phyloP scores from a whole-genome alignment of 257 asterid genomes.

The Dorcoceras hygrometricum region DNA sequence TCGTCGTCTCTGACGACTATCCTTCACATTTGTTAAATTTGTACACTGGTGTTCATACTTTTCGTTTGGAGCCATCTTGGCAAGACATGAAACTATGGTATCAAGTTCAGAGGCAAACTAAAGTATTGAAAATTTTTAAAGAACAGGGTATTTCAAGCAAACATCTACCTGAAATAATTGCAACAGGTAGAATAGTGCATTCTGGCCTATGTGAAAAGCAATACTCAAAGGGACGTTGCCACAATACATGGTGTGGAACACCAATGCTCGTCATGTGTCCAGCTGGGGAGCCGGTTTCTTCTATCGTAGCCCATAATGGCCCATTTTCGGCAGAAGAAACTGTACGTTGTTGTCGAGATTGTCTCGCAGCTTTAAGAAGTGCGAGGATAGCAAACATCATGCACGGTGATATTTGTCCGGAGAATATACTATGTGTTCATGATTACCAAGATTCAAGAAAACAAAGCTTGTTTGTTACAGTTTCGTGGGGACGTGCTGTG shows the following conservation, averaged over 20 bases:
- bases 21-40: slow-evolving; percentile 38
- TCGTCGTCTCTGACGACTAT: slow-evolving; percentile 44
- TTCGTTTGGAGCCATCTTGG: slow-evolving; percentile 81
- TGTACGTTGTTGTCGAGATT: slow-evolving; percentile 64
- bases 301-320: slow-evolving; percentile 39
- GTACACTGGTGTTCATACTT: slow-evolving; percentile 68
- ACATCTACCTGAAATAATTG: slow-evolving; percentile 58
- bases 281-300: slow-evolving; percentile 55
- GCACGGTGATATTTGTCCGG: slow-evolving; percentile 78
- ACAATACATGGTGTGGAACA: slow-evolving; percentile 81
- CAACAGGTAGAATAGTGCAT: slow-evolving; percentile 65
- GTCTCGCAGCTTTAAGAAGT: slow-evolving; percentile 54
- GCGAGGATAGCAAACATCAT: slow-evolving; percentile 63
- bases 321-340: slow-evolving; percentile 58
- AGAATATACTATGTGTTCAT: slow-evolving; percentile 41
- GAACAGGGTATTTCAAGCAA: slow-evolving; percentile 53
- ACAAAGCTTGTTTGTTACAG: slow-evolving; percentile 39
- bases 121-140: slow-evolving; percentile 58
- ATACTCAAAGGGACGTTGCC: slow-evolving; percentile 60
- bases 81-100: slow-evolving; percentile 91
- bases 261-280: slow-evolving; percentile 68
- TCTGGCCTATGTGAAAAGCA: slow-evolving; percentile 65
- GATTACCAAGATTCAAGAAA: slow-evolving; percentile 28
- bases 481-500: slow-evolving; percentile 82
- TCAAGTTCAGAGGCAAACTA: slow-evolving; percentile 83